Conservation (phyloP, 2,329 filamentous ascomycete genomes). For the Calonectria pauciramosa region DNA sequence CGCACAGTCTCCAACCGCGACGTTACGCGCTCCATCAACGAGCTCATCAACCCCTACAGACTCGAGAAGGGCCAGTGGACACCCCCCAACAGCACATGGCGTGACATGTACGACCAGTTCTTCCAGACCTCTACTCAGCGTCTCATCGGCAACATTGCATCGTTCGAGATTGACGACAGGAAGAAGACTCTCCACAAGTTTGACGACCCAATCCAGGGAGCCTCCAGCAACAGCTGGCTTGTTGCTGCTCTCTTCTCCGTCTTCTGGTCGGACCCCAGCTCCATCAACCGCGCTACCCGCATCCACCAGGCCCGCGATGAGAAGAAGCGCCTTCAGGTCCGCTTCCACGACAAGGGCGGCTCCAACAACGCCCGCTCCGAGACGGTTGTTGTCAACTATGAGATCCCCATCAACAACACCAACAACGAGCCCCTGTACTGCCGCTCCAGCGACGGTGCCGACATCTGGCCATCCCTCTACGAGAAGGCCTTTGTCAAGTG, state of each 20-base stretch:
- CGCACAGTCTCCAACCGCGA: slow-evolving; percentile 55
- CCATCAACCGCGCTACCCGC: slow-evolving; percentile 55
- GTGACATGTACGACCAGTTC: slow-evolving; percentile 54
- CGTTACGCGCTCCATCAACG: slow-evolving; percentile 57
- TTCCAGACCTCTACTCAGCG: slow-evolving; percentile 50
- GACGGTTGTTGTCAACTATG: slow-evolving; percentile 58
- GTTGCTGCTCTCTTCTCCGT: slow-evolving; percentile 61
- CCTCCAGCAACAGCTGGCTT: slow-evolving; percentile 58
- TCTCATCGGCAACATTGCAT: slow-evolving; percentile 50
- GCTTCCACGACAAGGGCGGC: slow-evolving; percentile 61
- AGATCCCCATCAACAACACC: slow-evolving; percentile 60
- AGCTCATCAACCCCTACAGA: slow-evolving; percentile 56
- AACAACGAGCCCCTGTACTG: slow-evolving; percentile 58
- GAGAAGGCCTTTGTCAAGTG: slow-evolving; percentile 64
- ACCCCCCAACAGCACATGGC: slow-evolving; percentile 57
- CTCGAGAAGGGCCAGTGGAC: slow-evolving; percentile 50
- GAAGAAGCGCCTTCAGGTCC: slow-evolving; percentile 49
- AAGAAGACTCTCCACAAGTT: slow-evolving; percentile 46
- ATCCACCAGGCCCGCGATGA: slow-evolving; percentile 43
- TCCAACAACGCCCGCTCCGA: slow-evolving; percentile 55
- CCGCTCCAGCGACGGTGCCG: slow-evolving; percentile 55
- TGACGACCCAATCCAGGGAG: slow-evolving; percentile 60
- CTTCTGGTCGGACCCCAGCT: slow-evolving; percentile 58
- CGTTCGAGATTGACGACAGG: slow-evolving; percentile 43
- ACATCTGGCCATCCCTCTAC: slow-evolving; percentile 61